Evolutionary conservation across 192 early-diverging fungal species (phyloP), one percentile per base, ranked within the genome.

Genomic region (Coemansia sp.): DNA sequence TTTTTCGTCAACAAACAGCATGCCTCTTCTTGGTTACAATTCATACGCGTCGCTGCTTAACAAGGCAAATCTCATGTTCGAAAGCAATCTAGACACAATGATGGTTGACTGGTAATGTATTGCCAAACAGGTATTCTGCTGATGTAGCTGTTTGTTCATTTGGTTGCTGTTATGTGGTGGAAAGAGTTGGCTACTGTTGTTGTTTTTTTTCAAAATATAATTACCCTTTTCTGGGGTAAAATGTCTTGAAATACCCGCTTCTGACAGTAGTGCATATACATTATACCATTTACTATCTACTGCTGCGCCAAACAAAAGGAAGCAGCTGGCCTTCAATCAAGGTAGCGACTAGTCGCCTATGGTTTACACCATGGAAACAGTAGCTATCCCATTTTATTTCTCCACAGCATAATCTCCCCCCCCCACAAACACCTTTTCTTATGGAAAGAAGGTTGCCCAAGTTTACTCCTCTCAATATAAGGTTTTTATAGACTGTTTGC

Each of bases 21-120:
- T 69, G 56, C 67, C 71, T 60, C 49, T 76, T 18, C 45, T 73
- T 47, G 77, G 74, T 16, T 67, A 81, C 61, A 81, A 65, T 67
- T 86, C 88, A 11, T 90, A 90, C 58, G 81, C 86, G 4, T 86
- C 86, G 19, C 67, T 90, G 53, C 75, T 92, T n/a, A 90, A 89
- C 81, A 90, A 90, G 76, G 90, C 90, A 39, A 88, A 85, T 59
- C 69, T 92, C 56, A 86, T 89, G 71, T 88, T 92, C 58, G 79
- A 85, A 15, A 90, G 84, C 72, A 86, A 92, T 71, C 71, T 91
- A 49, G 87, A 89, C 41, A 84, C 84, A 60, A 90, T 90, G 89
- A 83, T 87, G 62, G 67, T 83, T 59, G 85, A 87, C 50, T 92
- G 91, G 81, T 83, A 83, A 70, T 16, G 69, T 69, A 72, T 77